Conservation (phyloP, 495 filamentous ascomycete genomes). For the Penicillium maclennaniae region DNA sequence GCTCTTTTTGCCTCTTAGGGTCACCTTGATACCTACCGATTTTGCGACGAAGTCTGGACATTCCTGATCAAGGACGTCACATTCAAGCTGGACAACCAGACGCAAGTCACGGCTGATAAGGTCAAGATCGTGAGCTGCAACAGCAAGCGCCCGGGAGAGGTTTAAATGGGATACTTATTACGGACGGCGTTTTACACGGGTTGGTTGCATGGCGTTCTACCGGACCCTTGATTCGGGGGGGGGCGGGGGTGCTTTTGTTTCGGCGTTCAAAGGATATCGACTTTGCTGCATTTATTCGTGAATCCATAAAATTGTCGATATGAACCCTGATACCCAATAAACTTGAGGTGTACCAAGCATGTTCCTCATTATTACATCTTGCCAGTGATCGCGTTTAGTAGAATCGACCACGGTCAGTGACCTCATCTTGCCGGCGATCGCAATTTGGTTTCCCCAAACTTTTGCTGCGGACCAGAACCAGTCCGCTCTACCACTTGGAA, state of each 20-base stretch:
- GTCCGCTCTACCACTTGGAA: not conserved
- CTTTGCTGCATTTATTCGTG: slow-evolving; percentile 5
- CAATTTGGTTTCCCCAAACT: not conserved
- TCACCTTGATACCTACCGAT: slow-evolving; percentile 97
- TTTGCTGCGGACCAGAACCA: not conserved
- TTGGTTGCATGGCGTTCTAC: slow-evolving; percentile 7
- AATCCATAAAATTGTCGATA: slow-evolving; percentile 14
- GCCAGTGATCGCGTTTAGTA: not conserved
- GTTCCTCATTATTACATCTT: not conserved
- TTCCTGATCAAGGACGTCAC: slow-evolving; percentile 98
- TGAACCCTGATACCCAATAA: slow-evolving; percentile 21
- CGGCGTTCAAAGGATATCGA: slow-evolving; percentile 17
- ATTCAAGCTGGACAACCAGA: slow-evolving; percentile 89
- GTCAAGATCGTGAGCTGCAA: slow-evolving; percentile 98
- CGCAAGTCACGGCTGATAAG: slow-evolving; percentile 63
- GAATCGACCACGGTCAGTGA: slow-evolving; percentile 13
- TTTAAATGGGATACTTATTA: slow-evolving; percentile 24
- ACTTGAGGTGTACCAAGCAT: not conserved
- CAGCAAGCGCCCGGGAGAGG: slow-evolving; percentile 76
- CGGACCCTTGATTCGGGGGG: not conserved
- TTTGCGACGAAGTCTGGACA: slow-evolving; percentile 99
- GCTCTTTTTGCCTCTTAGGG: slow-evolving; percentile 53
- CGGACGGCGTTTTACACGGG: slow-evolving; percentile 15
- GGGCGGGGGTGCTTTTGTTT: no score
- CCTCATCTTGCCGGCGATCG: slow-evolving; percentile 27